Conservation (phyloP, 2,329 filamentous ascomycete genomes). For the Paraphoma sp. region DNA sequence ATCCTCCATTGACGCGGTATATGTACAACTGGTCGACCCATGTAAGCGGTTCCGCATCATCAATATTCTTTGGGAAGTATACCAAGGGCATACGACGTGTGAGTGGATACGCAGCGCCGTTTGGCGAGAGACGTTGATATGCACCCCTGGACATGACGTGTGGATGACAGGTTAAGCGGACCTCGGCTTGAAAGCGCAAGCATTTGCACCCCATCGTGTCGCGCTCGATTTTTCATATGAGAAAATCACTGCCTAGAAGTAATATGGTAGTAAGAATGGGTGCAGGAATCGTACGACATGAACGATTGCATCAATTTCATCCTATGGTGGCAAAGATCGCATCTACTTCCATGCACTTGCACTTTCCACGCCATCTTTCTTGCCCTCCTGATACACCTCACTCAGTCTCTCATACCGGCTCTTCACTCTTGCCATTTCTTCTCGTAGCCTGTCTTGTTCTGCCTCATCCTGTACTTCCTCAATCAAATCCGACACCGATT, state of each 20-base stretch:
- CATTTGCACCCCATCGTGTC: neutral
- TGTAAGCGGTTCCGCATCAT: slow-evolving; percentile 3
- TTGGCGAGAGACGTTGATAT: neutral
- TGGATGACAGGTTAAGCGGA: neutral
- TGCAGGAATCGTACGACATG: neutral
- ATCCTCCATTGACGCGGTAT: neutral
- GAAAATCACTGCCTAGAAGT: neutral
- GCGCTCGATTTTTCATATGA: neutral
- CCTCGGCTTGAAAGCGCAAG: neutral
- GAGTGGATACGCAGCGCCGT: neutral
- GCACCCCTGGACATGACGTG: neutral
- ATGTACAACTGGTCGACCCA: neutral
- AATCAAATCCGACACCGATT: slow-evolving; percentile 23
- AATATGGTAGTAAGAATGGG: neutral
- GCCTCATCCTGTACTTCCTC: slow-evolving; percentile 21
- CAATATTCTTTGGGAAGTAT: neutral
- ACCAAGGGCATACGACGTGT: neutral
- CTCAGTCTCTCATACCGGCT: slow-evolving; percentile 34
- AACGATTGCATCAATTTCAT: neutral
- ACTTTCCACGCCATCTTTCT: slow-evolving; percentile 34
- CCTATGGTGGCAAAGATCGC: neutral
- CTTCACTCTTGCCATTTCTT: slow-evolving; percentile 59
- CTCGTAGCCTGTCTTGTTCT: slow-evolving; percentile 16
- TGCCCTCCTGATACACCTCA: slow-evolving; percentile 24
- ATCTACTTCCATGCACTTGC: slow-evolving; percentile 23